Conservation (phyloP, 345 rosid genomes). For the Erodium maritimum region DNA sequence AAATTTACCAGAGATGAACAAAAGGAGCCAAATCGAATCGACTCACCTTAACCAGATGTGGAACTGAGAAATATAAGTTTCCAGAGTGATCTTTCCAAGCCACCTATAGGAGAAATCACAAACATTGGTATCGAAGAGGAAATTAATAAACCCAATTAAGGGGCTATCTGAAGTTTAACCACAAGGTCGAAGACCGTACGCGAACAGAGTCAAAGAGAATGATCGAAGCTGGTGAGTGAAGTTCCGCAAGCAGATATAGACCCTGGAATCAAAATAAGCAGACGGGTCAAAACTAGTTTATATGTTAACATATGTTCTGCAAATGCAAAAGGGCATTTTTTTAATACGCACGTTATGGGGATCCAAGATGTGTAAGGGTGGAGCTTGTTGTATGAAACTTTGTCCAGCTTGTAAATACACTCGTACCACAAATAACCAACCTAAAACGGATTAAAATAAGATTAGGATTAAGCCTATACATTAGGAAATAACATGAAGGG, state of each 20-base stretch:
- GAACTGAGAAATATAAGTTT: conserved; percentile 90
- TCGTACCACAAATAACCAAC: conserved; percentile 96
- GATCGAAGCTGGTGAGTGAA: conserved; percentile 72
- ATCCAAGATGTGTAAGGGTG: conserved; percentile 99
- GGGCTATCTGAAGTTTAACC: conserved; percentile 1
- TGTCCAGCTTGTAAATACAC: conserved; percentile 80
- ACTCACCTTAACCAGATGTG: conserved; percentile 98
- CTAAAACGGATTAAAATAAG: conserved; percentile 23
- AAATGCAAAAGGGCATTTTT: too few relatives aligned
- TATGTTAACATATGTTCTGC: not conserved
- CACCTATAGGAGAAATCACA: conserved; percentile 35
- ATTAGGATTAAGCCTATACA: conserved; percentile 4
- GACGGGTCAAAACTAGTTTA: not conserved
- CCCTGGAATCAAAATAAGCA: conserved; percentile 29
- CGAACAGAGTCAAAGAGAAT: conserved; percentile 68
- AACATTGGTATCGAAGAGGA: conserved; percentile 2
- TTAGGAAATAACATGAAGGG: not conserved
- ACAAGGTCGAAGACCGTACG: conserved; percentile 33
- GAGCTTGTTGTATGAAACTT: conserved; percentile 77
- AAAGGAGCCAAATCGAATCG: not conserved
- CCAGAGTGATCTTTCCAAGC: conserved; percentile 92
- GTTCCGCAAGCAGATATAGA: conserved; percentile 85
- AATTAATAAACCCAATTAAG: not conserved
- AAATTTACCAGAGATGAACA: too few relatives aligned
- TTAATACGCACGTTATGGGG: conserved; percentile 70